phyloP scores from a whole-genome alignment of 306 rosid genomes.

The Fagus sylvatica region DNA sequence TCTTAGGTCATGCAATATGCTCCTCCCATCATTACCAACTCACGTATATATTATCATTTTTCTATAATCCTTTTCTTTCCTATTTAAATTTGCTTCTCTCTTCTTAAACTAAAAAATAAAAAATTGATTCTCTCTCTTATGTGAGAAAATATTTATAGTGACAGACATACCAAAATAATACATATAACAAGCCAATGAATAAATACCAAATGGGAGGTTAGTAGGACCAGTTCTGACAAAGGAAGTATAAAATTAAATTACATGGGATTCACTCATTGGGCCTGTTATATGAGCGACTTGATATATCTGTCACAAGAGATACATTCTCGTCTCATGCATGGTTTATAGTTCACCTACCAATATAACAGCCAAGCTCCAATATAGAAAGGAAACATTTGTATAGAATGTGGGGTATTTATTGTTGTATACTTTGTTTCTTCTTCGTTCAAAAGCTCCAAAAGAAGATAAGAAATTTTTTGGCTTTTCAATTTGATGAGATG shows the following conservation, averaged over 20 bases:
- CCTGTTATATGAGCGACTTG: no score
- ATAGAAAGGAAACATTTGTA: constrained; percentile 3
- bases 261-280: no score
- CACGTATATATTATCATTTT: constrained; percentile 22
- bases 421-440: neutral
- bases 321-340: constrained; percentile 44
- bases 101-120: constrained; percentile 14
- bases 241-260: no score
- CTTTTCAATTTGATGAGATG: constrained; percentile 24
- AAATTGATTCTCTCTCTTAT: constrained; percentile 36
- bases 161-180: no score
- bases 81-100: constrained; percentile 27
- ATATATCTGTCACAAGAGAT: no score
- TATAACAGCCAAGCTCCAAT: constrained; percentile 40
- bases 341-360: constrained; percentile 84
- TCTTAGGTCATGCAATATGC: constrained; percentile 78
- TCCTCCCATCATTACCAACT: constrained; percentile 76
- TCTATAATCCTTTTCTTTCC: constrained; percentile 32
- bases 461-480: constrained; percentile 10
- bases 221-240: no score
- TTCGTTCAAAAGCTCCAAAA: constrained; percentile 3
- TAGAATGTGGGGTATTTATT: neutral
- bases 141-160: no score
- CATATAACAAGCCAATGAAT: no score
- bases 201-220: no score